Evolutionary conservation across 495 filamentous ascomycete genomes (phyloP), one percentile per base, ranked within the genome.

Genomic region (Achaetomiella virescens): DNA sequence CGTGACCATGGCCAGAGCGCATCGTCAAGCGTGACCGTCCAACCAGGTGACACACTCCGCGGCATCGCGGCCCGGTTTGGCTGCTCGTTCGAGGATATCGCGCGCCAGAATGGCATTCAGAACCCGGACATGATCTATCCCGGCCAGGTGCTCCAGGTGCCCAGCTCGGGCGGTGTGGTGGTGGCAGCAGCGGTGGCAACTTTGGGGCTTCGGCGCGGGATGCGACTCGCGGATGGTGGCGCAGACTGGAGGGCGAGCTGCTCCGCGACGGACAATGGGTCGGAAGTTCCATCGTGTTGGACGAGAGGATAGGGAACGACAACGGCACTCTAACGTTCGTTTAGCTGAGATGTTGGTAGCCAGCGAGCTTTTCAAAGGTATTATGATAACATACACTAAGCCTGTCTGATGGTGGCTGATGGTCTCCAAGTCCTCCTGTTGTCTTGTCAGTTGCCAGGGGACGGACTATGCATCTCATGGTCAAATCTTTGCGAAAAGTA

Each of bases 261-360:
- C 43, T 62, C 44, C 61, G 66, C 9, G 60, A 69, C 37, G 72
- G 72, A 0, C 55, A 60, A 9, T 74, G 68, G 70, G 58, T 66
- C 25, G 58, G 61, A 9, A 61, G 62, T 18, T 68, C 67, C 33
- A 56, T 75, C 25, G 53, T 67, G 31, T 45, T 76, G 62, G 70
- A 76, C 55, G 74, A 76, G 62, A 62, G 66, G 41, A 73, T 76
- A 54, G 60, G 63, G 14, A 76, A 76, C 49, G 46, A 63, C 24
- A 63, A 75, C 48, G 74, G 74, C 17, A 56, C 65, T 37, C 62
- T 75, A 57, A 18, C 5, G 37, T 59, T 44, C 9, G 27, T 48
- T 54, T 22, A 27, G 49, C 2, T 31, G 27, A 31, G 27, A 31
- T n/a, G n/a, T n/a, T n/a, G n/a, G n/a, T n/a, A n/a, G n/a, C n/a